Conservation (phyloP, 106 monocot species). For the Posidonia australis region DNA sequence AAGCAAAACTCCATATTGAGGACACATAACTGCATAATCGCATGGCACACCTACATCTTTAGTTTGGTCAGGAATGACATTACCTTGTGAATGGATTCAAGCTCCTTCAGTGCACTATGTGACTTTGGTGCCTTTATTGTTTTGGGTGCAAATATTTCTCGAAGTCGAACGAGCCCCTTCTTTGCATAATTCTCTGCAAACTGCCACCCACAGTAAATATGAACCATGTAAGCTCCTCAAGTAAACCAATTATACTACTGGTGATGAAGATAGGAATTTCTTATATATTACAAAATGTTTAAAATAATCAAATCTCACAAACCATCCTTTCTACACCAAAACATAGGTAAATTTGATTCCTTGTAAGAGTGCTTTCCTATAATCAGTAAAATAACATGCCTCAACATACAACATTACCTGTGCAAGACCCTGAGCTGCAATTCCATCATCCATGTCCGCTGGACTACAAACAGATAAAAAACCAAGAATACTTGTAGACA, state of each 20-base stretch:
- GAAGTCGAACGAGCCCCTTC: conserved; percentile 68
- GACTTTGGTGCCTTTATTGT: conserved; percentile 55
- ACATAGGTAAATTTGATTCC: too few relatives aligned
- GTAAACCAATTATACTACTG: too few relatives aligned
- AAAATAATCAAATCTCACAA: too few relatives aligned
- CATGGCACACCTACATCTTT: too few relatives aligned
- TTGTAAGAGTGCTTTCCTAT: too few relatives aligned
- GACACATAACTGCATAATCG: too few relatives aligned
- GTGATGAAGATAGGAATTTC: too few relatives aligned
- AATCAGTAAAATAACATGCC: too few relatives aligned
- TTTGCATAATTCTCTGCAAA: conserved; percentile 90
- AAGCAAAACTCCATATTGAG: too few relatives aligned
- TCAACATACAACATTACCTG: conserved; percentile 34
- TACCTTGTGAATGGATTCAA: conserved; percentile 98
- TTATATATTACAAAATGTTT: too few relatives aligned
- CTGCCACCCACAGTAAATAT: conserved; percentile 20
- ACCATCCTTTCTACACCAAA: too few relatives aligned
- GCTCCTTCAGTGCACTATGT: conserved; percentile 62
- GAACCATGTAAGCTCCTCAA: conserved; percentile 1
- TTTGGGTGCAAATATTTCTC: conserved; percentile 83
- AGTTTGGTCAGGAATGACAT: background rate
- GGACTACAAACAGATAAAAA: conserved; percentile 35
- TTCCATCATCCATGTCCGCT: conserved; percentile 84
- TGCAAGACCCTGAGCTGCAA: conserved; percentile 66
- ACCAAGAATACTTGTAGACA: background rate